Evolutionary conservation across 352 stramenopile species (phyloP).

Genomic region (Phytophthora agathidicida): DNA sequence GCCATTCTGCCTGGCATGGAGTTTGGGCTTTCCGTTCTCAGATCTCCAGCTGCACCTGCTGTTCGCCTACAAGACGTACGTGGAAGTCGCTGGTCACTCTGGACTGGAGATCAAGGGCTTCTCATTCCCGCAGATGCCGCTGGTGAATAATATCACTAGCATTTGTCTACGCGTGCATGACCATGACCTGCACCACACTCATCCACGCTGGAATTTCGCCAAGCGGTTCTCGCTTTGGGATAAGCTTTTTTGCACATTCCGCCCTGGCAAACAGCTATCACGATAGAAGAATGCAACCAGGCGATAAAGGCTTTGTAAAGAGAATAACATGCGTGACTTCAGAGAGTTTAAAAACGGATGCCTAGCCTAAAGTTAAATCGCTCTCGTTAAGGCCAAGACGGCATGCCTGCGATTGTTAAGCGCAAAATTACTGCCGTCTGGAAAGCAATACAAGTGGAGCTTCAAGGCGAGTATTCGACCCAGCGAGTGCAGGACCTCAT

Average conservation of each 20-base stretch:
- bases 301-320: neutral
- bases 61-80: conserved; percentile 91
- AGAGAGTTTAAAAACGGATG: too few relatives aligned
- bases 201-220: conserved; percentile 85
- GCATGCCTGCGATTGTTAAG: conserved; percentile 1
- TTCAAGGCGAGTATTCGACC: conserved; percentile 22
- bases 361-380: too few relatives aligned
- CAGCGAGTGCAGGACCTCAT: conserved; percentile 14
- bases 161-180: conserved; percentile 82
- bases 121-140: conserved; percentile 86
- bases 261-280: conserved; percentile 25
- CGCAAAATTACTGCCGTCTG: conserved; percentile 3
- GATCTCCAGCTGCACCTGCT: conserved; percentile 73
- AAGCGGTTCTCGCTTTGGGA: conserved; percentile 91
- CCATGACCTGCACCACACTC: conserved; percentile 88
- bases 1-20: conserved; percentile 62
- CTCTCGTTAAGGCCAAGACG: too few relatives aligned
- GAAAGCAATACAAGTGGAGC: conserved; percentile 19
- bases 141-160: conserved; percentile 47
- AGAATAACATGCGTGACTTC: too few relatives aligned
- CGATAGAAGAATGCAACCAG: neutral
- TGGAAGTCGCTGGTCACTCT: conserved; percentile 86
- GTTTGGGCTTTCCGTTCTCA: conserved; percentile 53
- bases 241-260: conserved; percentile 84
- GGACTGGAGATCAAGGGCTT: conserved; percentile 85